These are phyloP conservation scores for Penicillium sp. DNA, from an alignment of 2,329 filamentous ascomycete genomes.

Conservation along the genomic window DNA sequence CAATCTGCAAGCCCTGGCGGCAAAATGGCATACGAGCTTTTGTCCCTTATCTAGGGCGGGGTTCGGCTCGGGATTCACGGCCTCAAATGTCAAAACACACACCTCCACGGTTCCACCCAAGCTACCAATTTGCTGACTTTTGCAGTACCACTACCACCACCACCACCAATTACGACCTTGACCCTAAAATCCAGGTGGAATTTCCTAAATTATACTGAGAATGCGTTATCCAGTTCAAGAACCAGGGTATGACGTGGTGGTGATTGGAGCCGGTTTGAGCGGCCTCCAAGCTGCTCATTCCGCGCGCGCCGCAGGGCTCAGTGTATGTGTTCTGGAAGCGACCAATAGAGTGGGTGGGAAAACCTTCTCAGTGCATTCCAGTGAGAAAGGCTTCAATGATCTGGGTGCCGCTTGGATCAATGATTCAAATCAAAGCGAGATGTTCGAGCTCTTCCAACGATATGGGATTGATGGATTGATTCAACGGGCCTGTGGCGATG, in stretches of 20 bases:
- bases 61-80: neutral
- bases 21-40: no score
- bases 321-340: conserved; percentile 41
- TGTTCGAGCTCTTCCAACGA: conserved; percentile 15
- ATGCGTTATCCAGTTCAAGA: neutral
- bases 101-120: neutral
- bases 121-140: neutral
- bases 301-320: conserved; percentile 33
- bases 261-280: conserved; percentile 42
- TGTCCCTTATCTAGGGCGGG: neutral
- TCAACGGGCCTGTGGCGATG: conserved; percentile 32
- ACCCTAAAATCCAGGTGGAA: neutral
- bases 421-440: conserved; percentile 23
- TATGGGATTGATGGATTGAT: conserved; percentile 20
- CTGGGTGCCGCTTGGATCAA: conserved; percentile 42
- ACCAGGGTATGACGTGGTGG: conserved; percentile 25
- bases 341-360: conserved; percentile 46
- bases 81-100: neutral
- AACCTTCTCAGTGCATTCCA: conserved; percentile 28
- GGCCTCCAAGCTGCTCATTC: conserved; percentile 39
- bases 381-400: conserved; percentile 29
- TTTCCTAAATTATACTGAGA: neutral
- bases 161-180: neutral
- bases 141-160: neutral
- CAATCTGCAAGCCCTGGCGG: no score